Evolutionary conservation across 2,329 filamentous ascomycete genomes (phyloP).

Genomic region (Cladosporium sp.): DNA sequence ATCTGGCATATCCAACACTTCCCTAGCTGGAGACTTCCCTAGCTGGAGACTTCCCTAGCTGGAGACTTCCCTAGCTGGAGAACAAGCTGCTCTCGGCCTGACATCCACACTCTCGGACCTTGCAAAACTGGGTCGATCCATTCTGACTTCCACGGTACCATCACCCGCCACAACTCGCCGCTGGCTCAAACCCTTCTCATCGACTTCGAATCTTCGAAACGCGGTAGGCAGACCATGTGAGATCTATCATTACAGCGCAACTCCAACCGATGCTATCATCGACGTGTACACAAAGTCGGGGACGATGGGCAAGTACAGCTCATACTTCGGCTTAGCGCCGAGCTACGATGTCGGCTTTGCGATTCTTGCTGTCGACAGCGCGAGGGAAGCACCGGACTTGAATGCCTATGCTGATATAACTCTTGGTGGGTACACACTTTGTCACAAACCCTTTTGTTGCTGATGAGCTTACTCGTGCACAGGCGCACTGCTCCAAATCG

Average conservation of each 20-base stretch:
- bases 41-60: too few relatives aligned
- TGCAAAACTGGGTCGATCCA: background rate
- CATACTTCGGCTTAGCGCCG: background rate
- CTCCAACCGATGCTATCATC: background rate
- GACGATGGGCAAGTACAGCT: background rate
- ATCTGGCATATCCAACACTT: background rate
- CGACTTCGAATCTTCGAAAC: background rate
- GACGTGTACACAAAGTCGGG: background rate
- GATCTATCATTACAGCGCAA: background rate
- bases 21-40: background rate
- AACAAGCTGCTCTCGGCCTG: background rate
- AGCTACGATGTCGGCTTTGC: background rate
- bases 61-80: background rate
- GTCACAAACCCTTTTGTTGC: background rate
- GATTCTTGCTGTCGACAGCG: background rate
- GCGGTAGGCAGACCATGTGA: background rate
- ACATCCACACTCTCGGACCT: background rate
- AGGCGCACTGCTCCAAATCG: background rate
- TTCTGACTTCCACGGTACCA: background rate
- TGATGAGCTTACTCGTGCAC: background rate
- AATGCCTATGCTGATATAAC: background rate
- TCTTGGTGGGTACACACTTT: background rate
- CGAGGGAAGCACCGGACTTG: background rate
- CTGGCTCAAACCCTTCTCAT: background rate
- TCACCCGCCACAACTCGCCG: background rate